Percentiles rank a stretch among this genome's conserved stretches.
These are phyloP conservation scores for Immersiella caudata DNA, from an alignment of 495 filamentous ascomycete species.

Conservation along the genomic window DNA sequence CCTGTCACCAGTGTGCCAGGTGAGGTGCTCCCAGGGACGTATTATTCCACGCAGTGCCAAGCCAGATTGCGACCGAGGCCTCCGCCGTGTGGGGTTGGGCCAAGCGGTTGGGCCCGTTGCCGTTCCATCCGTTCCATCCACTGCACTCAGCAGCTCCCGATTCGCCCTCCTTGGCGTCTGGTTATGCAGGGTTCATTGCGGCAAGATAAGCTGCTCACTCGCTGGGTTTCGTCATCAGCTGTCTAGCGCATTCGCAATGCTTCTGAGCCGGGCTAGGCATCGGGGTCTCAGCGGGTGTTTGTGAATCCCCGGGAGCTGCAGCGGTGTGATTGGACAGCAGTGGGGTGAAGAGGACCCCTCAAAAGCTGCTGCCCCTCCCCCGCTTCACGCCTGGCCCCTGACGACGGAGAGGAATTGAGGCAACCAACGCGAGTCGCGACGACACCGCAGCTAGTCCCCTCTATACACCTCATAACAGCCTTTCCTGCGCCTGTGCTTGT, in stretches of 20 bases:
- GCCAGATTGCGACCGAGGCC: neutral
- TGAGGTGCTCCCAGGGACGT: neutral
- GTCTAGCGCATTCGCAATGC: neutral
- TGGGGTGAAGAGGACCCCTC: neutral
- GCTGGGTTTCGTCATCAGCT: neutral
- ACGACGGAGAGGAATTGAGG: slow-evolving; percentile 6
- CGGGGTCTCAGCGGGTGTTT: too few relatives aligned
- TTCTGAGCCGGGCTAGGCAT: neutral
- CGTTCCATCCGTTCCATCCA: neutral
- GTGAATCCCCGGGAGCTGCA: neutral
- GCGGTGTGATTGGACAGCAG: neutral
- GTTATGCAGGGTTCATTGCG: neutral
- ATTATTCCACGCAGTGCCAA: neutral
- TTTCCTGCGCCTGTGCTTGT: neutral
- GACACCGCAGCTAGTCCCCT: neutral
- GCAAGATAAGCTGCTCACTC: neutral
- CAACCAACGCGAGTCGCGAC: slow-evolving; percentile 1
- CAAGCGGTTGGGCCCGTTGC: neutral
- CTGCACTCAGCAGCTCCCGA: neutral
- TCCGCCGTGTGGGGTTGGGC: neutral
- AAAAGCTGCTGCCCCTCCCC: slow-evolving; percentile 6
- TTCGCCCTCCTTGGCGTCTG: slow-evolving; percentile 4
- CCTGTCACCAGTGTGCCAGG: neutral
- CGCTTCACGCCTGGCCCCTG: neutral
- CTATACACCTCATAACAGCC: neutral